phyloP scores from a whole-genome alignment of 306 rosid species.

The Corylus americana region DNA sequence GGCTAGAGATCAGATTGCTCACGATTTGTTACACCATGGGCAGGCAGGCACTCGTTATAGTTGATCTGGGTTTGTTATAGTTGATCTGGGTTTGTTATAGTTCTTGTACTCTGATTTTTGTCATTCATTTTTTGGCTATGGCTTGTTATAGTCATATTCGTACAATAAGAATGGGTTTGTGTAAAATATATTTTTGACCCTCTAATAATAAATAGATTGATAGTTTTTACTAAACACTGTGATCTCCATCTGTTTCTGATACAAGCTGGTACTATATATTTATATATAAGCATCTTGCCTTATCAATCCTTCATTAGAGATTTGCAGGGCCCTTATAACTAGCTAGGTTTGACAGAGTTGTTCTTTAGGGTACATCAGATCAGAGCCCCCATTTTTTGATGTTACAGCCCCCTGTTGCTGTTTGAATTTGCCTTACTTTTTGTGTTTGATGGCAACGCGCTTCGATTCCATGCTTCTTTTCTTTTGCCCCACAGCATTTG shows the following conservation, averaged over 20 bases:
- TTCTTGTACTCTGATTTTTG: neutral
- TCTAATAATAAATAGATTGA: slow-evolving; percentile 7
- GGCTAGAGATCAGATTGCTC: slow-evolving; percentile 75
- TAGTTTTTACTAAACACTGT: neutral
- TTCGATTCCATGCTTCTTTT: neutral
- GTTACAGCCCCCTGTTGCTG: neutral
- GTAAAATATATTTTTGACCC: slow-evolving; percentile 8
- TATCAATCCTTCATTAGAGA: neutral
- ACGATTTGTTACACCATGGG: slow-evolving; percentile 71
- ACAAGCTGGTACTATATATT: too few relatives aligned
- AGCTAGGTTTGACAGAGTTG: slow-evolving; percentile 3
- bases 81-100: neutral
- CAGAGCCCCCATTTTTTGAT: slow-evolving; percentile 12
- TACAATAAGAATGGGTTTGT: slow-evolving; percentile 22
- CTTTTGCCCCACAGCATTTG: slow-evolving; percentile 14
- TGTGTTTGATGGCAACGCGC: slow-evolving; percentile 20
- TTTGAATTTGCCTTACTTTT: neutral
- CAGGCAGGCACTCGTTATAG: slow-evolving; percentile 48
- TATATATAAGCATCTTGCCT: neutral
- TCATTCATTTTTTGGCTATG: slow-evolving; percentile 49
- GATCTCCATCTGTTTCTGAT: neutral
- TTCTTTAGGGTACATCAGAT: neutral
- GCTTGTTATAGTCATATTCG: slow-evolving; percentile 21
- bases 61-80: slow-evolving; percentile 5
- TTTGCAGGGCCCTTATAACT: neutral